Conservation (phyloP, 106 monocot genomes). For the Gastrodia elata region DNA sequence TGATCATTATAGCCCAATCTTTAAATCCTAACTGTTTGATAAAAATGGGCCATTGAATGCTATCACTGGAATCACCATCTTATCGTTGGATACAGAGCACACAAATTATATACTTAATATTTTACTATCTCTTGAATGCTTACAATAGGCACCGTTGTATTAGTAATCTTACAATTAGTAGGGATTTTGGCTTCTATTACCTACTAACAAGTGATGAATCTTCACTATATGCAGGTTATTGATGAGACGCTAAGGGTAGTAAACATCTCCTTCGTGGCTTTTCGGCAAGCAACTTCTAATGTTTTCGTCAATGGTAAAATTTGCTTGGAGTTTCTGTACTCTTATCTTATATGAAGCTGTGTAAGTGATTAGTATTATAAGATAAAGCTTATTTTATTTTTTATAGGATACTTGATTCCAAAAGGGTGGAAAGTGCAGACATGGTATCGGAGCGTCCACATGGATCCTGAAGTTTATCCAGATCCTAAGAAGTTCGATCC, state of each 20-base stretch:
- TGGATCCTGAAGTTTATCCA: constrained; percentile 75
- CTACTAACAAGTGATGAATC: neutral
- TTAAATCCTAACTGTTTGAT: neutral
- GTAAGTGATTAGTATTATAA: neutral
- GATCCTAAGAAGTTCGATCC: constrained; percentile 68
- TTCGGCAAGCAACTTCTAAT: constrained; percentile 59
- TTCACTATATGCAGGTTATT: constrained; percentile 43
- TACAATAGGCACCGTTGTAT: too few relatives aligned
- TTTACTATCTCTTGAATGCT: too few relatives aligned
- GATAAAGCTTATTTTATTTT: neutral
- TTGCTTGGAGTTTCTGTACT: neutral
- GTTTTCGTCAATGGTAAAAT: constrained; percentile 64
- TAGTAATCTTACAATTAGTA: too few relatives aligned
- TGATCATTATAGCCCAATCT: neutral
- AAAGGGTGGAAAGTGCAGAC: constrained; percentile 85
- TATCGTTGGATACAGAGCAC: too few relatives aligned
- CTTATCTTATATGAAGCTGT: neutral
- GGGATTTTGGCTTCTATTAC: too few relatives aligned
- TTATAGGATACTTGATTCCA: constrained; percentile 73
- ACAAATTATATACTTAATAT: too few relatives aligned
- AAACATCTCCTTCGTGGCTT: constrained; percentile 74
- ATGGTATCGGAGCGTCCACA: constrained; percentile 84
- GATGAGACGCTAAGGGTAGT: constrained; percentile 81
- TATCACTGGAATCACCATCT: too few relatives aligned
- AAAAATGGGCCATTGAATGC: too few relatives aligned